These are phyloP conservation scores for Ophiostoma fasciatum DNA, from an alignment of 2,329 filamentous ascomycete species.

Conservation along the genomic window DNA sequence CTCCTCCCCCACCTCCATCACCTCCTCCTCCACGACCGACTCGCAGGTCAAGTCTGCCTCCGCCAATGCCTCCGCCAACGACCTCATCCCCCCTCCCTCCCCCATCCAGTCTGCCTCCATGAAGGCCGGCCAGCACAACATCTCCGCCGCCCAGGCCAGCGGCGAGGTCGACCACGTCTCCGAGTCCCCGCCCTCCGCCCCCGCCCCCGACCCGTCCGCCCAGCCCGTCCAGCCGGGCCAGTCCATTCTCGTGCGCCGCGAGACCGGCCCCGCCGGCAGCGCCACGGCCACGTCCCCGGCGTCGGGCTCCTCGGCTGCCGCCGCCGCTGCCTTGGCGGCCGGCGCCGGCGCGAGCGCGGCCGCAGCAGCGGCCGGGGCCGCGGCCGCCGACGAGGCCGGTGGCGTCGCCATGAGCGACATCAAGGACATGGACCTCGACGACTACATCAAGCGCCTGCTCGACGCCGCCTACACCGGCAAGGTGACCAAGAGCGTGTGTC, in stretches of 20 bases:
- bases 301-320: not conserved
- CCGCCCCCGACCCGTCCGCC: constrained; percentile 31
- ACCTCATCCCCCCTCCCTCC: constrained; percentile 60
- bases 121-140: constrained; percentile 59
- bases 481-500: constrained; percentile 90
- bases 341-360: too few relatives aligned
- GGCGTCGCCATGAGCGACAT: constrained; percentile 76
- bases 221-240: constrained; percentile 60
- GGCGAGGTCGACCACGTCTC: constrained; percentile 93
- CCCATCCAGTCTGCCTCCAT: constrained; percentile 67
- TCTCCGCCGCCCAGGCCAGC: constrained; percentile 65
- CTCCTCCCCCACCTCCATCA: constrained; percentile 23
- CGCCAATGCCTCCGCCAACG: constrained; percentile 9
- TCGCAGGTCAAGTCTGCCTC: constrained; percentile 24
- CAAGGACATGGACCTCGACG: constrained; percentile 86
- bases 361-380: constrained; percentile 15
- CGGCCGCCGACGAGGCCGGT: constrained; percentile 10
- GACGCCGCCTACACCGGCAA: constrained; percentile 94
- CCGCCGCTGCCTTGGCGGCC: too few relatives aligned
- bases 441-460: constrained; percentile 88
- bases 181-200: constrained; percentile 66
- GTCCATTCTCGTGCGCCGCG: constrained; percentile 77
- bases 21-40: constrained; percentile 28
- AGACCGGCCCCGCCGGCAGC: constrained; percentile 48
- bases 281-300: constrained; percentile 17